These are phyloP conservation scores for Crucibulum laeve DNA, from an alignment of 768 basidiomycete species.

Conservation along the genomic window DNA sequence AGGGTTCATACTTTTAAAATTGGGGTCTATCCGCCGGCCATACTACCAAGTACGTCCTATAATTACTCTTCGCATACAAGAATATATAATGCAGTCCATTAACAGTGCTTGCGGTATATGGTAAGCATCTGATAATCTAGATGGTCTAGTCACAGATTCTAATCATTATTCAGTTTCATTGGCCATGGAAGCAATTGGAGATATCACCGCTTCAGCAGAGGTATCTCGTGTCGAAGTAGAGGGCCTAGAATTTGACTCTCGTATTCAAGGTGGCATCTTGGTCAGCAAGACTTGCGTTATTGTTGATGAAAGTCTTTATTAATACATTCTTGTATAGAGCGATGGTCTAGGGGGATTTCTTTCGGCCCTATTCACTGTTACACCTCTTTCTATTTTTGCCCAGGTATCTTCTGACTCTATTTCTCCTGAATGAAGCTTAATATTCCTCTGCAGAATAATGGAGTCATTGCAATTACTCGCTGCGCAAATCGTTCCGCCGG, in stretches of 20 bases:
- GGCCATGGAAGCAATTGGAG: constrained; percentile 83
- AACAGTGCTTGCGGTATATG: constrained; percentile 1
- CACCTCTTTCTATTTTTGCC: constrained; percentile 76
- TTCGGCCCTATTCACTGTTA: constrained; percentile 76
- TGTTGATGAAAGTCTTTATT: constrained; percentile 36
- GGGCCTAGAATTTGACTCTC: constrained; percentile 72
- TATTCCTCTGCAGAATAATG: constrained; percentile 46
- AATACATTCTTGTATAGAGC: constrained; percentile 37
- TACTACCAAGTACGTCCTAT: constrained; percentile 39
- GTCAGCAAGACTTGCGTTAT: constrained; percentile 24
- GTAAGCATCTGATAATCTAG: neutral
- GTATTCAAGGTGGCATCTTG: constrained; percentile 81
- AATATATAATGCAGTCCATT: neutral
- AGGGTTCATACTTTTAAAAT: constrained; percentile 74
- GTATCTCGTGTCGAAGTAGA: constrained; percentile 70
- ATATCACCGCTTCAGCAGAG: constrained; percentile 79
- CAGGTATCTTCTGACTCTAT: constrained; percentile 23
- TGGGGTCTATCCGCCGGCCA: constrained; percentile 67
- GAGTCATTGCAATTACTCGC: constrained; percentile 78
- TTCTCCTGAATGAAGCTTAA: neutral
- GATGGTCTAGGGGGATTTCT: constrained; percentile 82
- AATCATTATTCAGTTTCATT: constrained; percentile 44
- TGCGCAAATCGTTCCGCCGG: constrained; percentile 80
- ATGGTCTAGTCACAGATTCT: neutral
- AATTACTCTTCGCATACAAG: constrained; percentile 24